These are phyloP conservation scores for Solanum pinnatisectum DNA, from an alignment of 257 asterid genomes.

Conservation along the genomic window DNA sequence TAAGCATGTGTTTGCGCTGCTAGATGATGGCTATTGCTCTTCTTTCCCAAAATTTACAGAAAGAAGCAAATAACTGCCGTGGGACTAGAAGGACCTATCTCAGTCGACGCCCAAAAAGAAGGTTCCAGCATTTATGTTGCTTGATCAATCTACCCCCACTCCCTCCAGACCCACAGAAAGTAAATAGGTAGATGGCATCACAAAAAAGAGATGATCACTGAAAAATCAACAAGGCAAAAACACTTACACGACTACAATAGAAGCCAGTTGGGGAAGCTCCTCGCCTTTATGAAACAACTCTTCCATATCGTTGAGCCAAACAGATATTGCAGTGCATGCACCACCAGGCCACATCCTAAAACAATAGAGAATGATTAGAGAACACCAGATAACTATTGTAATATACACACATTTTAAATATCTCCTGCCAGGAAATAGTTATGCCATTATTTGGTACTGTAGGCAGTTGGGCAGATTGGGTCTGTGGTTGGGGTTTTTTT, in stretches of 20 bases:
- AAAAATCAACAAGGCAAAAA: not conserved
- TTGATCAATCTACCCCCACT: not conserved
- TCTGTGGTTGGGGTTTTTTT: no score
- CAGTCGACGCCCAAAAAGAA: not conserved
- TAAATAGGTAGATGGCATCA: not conserved
- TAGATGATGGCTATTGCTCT: not conserved
- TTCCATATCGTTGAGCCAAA: conserved; percentile 72
- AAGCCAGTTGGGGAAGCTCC: conserved; percentile 75
- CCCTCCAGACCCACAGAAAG: not conserved
- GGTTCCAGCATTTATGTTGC: not conserved
- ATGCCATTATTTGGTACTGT: not conserved
- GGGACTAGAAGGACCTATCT: not conserved
- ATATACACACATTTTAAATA: not conserved
- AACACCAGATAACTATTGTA: not conserved
- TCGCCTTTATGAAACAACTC: conserved; percentile 38
- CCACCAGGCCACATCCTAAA: conserved; percentile 94
- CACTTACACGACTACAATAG: conserved; percentile 81
- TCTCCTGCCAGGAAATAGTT: not conserved
- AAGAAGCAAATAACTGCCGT: not conserved
- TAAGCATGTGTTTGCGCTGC: not conserved
- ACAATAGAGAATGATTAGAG: conserved; percentile 4
- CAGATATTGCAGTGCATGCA: conserved; percentile 77
- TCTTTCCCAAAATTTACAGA: not conserved
- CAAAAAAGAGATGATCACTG: not conserved
- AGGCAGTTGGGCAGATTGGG: not conserved